Evolutionary conservation across 106 monocot species (phyloP), one percentile per base, ranked within the genome.

Genomic region (Iris macrosiphon): DNA sequence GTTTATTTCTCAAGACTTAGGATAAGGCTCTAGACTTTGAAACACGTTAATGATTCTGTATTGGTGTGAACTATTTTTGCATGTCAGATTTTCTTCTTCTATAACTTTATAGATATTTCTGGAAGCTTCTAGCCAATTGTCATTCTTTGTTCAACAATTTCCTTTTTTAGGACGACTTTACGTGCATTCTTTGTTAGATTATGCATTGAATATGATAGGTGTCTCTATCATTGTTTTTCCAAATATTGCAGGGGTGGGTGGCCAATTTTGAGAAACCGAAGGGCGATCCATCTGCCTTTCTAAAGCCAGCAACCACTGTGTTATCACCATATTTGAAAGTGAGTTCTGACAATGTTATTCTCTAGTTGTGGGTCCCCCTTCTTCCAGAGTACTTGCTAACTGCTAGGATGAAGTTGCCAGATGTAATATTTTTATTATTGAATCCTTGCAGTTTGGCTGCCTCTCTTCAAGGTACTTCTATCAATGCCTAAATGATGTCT

Each of bases 211-310:
- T 12, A 7, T 37, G 12, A 12, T 17, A 14, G 43, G 12, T 53
- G 20, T 8, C 43, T 34, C 0, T 45, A 6, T n/a, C 34, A 19
- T 63, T 6, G 7, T 18, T 54, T 43, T 15, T n/a, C n/a, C n/a
- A n/a, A n/a, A n/a, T n/a, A n/a, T 63, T 53, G 45, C 57, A 92
- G 92, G 73, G 75, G 13, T 83, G 83, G 87, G 78, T 93, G 11
- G 79, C 83, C 27, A 83, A 80, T 16, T 93, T 88, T 78, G 93
- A 93, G 72, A 93, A 93, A 73, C 93, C 93, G 7, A 93, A 93
- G 61, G 78, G 93, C 33, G 73, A 93, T 62, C 93, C 93, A 23
- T 93, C 87, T 61, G 87, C 87, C 7, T 93, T 93, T 61, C 30
- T 88, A 60, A 84, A 81, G 57, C 93, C 93, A 34, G 73, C 87